Evolutionary conservation across 257 asterid species (phyloP), one percentile per base, ranked within the genome.

Genomic region (Solanum gandarillasii): DNA sequence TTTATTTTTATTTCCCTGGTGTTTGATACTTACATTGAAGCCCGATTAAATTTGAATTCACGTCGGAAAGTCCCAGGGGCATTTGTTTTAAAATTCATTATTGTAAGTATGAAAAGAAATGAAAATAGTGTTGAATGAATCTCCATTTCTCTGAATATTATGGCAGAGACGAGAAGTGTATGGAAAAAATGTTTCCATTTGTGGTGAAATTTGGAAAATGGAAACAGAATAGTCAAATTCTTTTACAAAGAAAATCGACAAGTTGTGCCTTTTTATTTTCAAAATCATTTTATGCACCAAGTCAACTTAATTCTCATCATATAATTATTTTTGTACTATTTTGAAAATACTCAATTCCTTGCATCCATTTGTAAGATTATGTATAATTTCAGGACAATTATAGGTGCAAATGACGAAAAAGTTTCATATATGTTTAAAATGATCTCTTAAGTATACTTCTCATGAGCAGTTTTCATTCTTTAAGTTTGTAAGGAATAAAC

Each of bases 211-310:
- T 76, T 76, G 35, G 84, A 76, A 41, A 76, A 76, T 2, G 58
- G 34, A 38, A 38, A 39, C 32, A 75, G 10, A 75, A 23, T 75
- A 75, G 55, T 75, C 83, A 38, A 38, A 75, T 12, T 36, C 0
- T 23, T 38, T 76, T 25, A 76, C 83, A 76, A 75, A n/a, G 83
- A 78, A 41, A 78, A 39, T 76, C 60, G 25, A 27, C 32, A 79
- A 27, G 68, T 81, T 6, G 9, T 46, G 16, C 35, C 39, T 5
- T 27, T 43, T 43, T 79, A 4, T 79, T 81, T 34, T 81, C 9
- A 81, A 81, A 23, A 39, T 43, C 9, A 16, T 31, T 46, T 20
- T 6, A 79, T 27, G 67, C 43, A 29, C 20, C 20, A 81, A 46
- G 20, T 81, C 41, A 81, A 46, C 27, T 18, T 43, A 43, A 25